phyloP scores from a whole-genome alignment of 2,329 filamentous ascomycete genomes.

The Mycosphaerella sp. region DNA sequence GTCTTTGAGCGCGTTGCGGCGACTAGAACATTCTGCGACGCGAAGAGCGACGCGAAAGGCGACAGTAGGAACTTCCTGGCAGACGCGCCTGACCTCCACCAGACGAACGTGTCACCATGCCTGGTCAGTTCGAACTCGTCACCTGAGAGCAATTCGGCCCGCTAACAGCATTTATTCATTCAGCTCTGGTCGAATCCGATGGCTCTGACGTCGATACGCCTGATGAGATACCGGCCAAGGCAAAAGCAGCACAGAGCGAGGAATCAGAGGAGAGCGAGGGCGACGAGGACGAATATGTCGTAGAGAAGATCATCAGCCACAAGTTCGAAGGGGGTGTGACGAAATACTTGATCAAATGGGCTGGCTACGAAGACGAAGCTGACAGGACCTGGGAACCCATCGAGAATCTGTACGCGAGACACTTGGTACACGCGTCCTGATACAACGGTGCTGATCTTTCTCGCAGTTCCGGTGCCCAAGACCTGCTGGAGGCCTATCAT shows the following conservation, averaged over 20 bases:
- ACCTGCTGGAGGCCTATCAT: constrained; percentile 61
- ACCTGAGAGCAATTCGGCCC: background rate
- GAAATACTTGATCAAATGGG: constrained; percentile 71
- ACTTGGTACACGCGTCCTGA: background rate
- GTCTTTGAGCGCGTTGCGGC: background rate
- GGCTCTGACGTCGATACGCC: constrained; percentile 28
- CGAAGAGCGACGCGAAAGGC: background rate
- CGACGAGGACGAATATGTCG: constrained; percentile 56
- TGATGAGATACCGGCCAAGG: constrained; percentile 28
- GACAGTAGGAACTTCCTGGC: background rate
- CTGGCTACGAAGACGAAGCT: constrained; percentile 62
- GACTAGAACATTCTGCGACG: background rate
- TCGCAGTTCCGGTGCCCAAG: constrained; percentile 34
- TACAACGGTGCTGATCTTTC: background rate
- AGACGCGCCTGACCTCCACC: background rate
- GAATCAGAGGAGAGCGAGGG: constrained; percentile 36
- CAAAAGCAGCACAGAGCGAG: constrained; percentile 11
- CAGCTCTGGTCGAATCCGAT: constrained; percentile 38
- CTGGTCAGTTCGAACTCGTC: background rate
- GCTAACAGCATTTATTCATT: constrained; percentile 24
- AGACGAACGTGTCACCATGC: background rate
- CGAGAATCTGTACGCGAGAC: constrained; percentile 55
- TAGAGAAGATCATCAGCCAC: constrained; percentile 67
- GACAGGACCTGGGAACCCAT: constrained; percentile 77
- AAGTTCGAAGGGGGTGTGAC: constrained; percentile 51